phyloP scores from a whole-genome alignment of 441 rosid species.

The Mallotus japonicus region DNA sequence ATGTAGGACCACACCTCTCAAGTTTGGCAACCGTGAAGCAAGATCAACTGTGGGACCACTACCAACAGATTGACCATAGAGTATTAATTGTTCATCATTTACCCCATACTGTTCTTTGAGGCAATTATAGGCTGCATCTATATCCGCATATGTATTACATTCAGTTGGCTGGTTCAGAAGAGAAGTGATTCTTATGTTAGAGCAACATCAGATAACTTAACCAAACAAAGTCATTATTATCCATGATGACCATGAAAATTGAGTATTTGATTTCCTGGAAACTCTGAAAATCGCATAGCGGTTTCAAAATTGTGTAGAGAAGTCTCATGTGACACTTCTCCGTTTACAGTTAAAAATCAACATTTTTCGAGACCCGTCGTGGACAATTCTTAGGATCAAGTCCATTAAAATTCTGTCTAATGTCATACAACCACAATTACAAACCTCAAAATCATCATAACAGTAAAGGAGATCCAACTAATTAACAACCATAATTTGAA shows the following conservation, averaged over 20 bases:
- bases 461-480: neutral
- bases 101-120: slow-evolving; percentile 70
- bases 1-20: slow-evolving; percentile 91
- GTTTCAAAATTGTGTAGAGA: neutral
- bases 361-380: neutral
- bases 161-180: slow-evolving; percentile 72
- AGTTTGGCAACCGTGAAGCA: slow-evolving; percentile 62
- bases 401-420: neutral
- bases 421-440: neutral
- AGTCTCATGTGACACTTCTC: neutral
- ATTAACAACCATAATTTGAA: neutral
- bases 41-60: slow-evolving; percentile 94
- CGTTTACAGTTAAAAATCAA: neutral
- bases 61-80: slow-evolving; percentile 94
- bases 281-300: neutral
- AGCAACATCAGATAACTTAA: slow-evolving; percentile 15
- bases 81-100: slow-evolving; percentile 73
- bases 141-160: slow-evolving; percentile 80
- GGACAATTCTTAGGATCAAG: neutral
- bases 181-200: neutral
- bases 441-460: neutral
- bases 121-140: slow-evolving; percentile 82
- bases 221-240: neutral
- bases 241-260: neutral
- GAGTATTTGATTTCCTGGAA: neutral